A percentile compares a stretch with the other conserved stretches of the same genome.
phyloP scores from a whole-genome alignment of 345 rosid genomes.

The Erodium maritimum region DNA sequence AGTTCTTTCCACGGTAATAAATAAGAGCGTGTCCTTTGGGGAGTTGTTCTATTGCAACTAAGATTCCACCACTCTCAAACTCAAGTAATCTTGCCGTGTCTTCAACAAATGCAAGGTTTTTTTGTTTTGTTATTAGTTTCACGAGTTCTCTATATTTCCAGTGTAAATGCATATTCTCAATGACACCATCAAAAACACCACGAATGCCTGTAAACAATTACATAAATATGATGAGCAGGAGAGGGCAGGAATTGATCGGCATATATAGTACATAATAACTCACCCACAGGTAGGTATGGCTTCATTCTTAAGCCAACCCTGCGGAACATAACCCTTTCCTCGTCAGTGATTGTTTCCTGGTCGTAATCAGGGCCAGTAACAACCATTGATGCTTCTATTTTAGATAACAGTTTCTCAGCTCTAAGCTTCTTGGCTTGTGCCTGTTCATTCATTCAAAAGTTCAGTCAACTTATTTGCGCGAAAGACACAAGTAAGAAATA shows the following conservation, averaged over 20 bases:
- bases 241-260: not conserved
- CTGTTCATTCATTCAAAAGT: slow-evolving; percentile 29
- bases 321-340: slow-evolving; percentile 82
- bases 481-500: not conserved
- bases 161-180: slow-evolving; percentile 98
- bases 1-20: slow-evolving; percentile 92
- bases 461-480: slow-evolving; percentile 6
- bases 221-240: slow-evolving; percentile 10
- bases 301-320: slow-evolving; percentile 94
- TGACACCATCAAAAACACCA: slow-evolving; percentile 95
- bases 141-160: slow-evolving; percentile 98
- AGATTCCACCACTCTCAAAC: slow-evolving; percentile 90
- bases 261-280: slow-evolving; percentile 14
- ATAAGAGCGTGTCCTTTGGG: slow-evolving; percentile 91
- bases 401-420: slow-evolving; percentile 77
- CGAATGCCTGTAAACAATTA: slow-evolving; percentile 67
- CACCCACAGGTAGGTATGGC: slow-evolving; percentile 85
- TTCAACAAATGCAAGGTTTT: slow-evolving; percentile 82
- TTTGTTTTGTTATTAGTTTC: slow-evolving; percentile 90
- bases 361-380: slow-evolving; percentile 94
- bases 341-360: slow-evolving; percentile 90
- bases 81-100: slow-evolving; percentile 87
- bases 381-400: slow-evolving; percentile 89
- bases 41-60: slow-evolving; percentile 81
- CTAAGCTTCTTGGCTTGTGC: slow-evolving; percentile 76